Percentiles rank a stretch among this genome's conserved stretches.
phyloP scores from a whole-genome alignment of 2,329 filamentous ascomycete genomes.

The Fusarium tanahbumbuense region DNA sequence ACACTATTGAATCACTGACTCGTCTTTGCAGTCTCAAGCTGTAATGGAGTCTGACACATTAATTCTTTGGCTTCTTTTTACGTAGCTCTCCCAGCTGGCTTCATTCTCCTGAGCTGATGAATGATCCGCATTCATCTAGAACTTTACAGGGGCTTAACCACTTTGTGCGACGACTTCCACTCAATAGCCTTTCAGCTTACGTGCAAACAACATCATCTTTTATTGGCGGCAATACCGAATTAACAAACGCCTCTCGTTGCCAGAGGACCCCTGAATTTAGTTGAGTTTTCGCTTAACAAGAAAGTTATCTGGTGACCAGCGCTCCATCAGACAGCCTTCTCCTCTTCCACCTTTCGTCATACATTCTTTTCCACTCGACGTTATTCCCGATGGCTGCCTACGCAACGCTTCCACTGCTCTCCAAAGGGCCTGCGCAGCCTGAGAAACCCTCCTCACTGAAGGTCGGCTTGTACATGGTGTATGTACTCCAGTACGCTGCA shows the following conservation, averaged over 20 bases:
- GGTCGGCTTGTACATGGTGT: conserved; percentile 20
- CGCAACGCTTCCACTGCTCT: neutral
- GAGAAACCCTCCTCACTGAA: neutral
- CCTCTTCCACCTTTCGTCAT: neutral
- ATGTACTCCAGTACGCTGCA: accelerated
- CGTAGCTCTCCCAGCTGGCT: neutral
- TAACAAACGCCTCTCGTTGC: neutral
- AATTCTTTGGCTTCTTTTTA: no score
- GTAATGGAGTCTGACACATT: no score
- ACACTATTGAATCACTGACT: neutral
- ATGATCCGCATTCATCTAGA: neutral
- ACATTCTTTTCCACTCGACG: neutral
- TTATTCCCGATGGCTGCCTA: neutral
- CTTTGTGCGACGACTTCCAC: no score
- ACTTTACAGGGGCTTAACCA: neutral
- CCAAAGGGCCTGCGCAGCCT: neutral
- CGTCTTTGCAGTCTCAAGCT: neutral
- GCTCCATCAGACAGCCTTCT: neutral
- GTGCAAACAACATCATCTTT: neutral
- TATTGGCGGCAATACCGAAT: neutral
- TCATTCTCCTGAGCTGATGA: neutral
- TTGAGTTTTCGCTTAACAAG: neutral
- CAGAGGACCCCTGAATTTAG: neutral
- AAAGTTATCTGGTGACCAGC: neutral
- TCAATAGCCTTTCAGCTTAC: neutral